Conservation (phyloP, 2,329 filamentous ascomycete species). For the Aspergillus fischeri region DNA sequence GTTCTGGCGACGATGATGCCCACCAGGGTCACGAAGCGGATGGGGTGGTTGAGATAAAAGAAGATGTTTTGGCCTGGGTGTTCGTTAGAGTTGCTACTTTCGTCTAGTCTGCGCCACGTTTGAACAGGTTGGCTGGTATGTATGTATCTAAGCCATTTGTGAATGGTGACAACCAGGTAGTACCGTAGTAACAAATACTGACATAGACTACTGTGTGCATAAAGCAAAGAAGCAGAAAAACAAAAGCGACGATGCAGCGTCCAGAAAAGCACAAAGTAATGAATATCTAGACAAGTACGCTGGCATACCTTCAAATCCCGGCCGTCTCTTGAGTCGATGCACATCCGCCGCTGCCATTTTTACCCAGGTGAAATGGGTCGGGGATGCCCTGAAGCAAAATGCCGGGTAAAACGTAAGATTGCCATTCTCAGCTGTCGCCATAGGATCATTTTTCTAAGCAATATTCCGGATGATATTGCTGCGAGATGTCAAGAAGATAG, state of each 20-base stretch:
- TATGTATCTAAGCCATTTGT: not conserved
- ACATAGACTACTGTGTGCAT: not conserved
- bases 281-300: not conserved
- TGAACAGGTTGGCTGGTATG: not conserved
- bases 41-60: constrained; percentile 70
- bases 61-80: constrained; percentile 51
- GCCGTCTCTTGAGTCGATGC: constrained; percentile 46
- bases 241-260: not conserved
- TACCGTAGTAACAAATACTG: not conserved
- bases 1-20: constrained; percentile 64
- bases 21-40: constrained; percentile 68
- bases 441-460: constrained; percentile 21
- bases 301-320: constrained; percentile 50
- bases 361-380: constrained; percentile 62
- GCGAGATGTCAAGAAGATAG: not conserved
- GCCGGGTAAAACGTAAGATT: constrained; percentile 50
- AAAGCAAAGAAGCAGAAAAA: not conserved
- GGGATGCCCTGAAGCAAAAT: constrained; percentile 57
- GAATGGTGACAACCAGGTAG: not conserved
- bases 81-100: constrained; percentile 1
- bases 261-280: not conserved
- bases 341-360: constrained; percentile 56
- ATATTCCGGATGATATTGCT: not conserved
- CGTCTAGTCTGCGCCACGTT: not conserved
- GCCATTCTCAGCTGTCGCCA: constrained; percentile 21